Evolutionary conservation across 352 stramenopile genomes (phyloP), one percentile per base, ranked within the genome.

Genomic region (Phytophthora macrochlamydospora): DNA sequence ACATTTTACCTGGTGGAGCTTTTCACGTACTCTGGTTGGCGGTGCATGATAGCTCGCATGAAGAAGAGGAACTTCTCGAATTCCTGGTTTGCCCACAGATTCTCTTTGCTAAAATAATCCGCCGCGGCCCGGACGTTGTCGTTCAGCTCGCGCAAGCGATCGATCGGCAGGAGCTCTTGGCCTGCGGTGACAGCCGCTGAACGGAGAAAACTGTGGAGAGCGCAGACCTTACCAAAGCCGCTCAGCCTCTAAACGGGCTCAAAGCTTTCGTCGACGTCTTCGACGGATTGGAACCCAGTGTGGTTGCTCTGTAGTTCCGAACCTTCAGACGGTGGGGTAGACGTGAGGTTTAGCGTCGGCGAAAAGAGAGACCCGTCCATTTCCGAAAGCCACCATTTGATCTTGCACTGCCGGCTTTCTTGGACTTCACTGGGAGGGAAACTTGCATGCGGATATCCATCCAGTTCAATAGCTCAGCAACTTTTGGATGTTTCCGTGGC

Each of bases 241-340:
- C 9, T 40, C 35, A 11, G 6, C 9, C 35, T 40, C 35, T 40
- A 6, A 40, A 40, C 35, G 35, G 42, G 43, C 13, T 60, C 45
- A 33, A 66, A 52, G 7, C 59, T 48, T 31, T 54, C 59, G 29
- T 66, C 51, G 32, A 66, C 59, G 33, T 66, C 59, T 24, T 55
- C 24, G 32, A 50, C 53, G 50, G 50, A 55, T 44, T 8, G 11
- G 14, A 66, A 66, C 7, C 59, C 59, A 40, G 35, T 40, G 6
- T 11, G 35, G 9, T 11, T 40, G 35, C 35, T 11, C 32, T 52
- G 59, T 37, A 65, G 31, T 9, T 38, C 13, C 13, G 33, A 32
- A 14, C 7, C 48, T 14, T 38, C 29, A 6, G 59, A 51, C 2
- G 59, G 59, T 1, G 50, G 42, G 6, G 49, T 12, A 4, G 59